Evolutionary conservation across 129 eudicot species (phyloP).

Genomic region (Helichrysum umbraculigerum): DNA sequence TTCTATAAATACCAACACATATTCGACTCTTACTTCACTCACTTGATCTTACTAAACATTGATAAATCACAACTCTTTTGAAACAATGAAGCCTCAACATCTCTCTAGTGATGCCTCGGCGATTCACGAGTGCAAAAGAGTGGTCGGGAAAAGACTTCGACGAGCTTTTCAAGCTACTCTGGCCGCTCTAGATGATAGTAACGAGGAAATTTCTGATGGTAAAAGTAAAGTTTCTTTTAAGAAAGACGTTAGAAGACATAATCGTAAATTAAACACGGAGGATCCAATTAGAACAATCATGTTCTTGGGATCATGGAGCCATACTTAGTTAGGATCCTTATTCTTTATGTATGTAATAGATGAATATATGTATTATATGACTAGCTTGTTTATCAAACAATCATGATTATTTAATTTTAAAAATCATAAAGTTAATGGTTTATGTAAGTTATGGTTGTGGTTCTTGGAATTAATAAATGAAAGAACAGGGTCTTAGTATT

Average conservation of each 20-base stretch:
- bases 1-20: constrained; percentile 31
- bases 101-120: constrained; percentile 46
- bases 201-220: background rate
- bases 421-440: background rate
- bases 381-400: background rate
- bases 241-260: constrained; percentile 36
- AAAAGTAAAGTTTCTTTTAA: constrained; percentile 17
- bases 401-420: constrained; percentile 30
- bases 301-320: constrained; percentile 85
- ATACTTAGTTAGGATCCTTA: constrained; percentile 37
- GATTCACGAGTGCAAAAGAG: constrained; percentile 54
- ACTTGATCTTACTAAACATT: background rate
- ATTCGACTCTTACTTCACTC: constrained; percentile 22
- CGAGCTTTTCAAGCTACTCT: constrained; percentile 33
- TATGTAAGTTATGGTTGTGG: background rate
- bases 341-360: background rate
- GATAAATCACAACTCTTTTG: background rate
- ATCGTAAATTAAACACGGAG: constrained; percentile 34
- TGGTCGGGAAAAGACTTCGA: constrained; percentile 49
- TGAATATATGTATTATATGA: constrained; percentile 23
- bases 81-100: constrained; percentile 60
- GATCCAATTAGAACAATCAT: constrained; percentile 81
- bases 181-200: constrained; percentile 23
- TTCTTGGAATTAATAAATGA: background rate
- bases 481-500: background rate